A percentile compares a stretch with the other conserved stretches of the same genome.
phyloP scores from a whole-genome alignment of 2,329 filamentous ascomycete species.

The Trichoderma breve region DNA sequence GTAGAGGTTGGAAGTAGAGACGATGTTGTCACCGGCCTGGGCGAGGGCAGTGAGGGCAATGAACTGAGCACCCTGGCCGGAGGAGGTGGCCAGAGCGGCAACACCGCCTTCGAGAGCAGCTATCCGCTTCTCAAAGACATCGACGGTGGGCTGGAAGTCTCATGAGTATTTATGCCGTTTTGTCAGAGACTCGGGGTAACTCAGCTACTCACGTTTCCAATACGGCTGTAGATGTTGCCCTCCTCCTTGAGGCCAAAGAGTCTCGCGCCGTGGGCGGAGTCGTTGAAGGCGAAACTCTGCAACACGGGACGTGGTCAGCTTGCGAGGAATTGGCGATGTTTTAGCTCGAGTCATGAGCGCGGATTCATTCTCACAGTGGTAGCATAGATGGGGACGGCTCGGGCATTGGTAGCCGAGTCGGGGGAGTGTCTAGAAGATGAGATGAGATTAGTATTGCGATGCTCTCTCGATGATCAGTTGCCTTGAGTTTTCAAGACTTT shows the following conservation, averaged over 20 bases:
- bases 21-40: constrained; percentile 85
- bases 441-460: constrained; percentile 3
- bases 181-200: not conserved
- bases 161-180: not conserved
- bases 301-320: not conserved
- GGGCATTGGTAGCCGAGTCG: constrained; percentile 77
- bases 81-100: constrained; percentile 79
- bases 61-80: constrained; percentile 89
- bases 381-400: constrained; percentile 94
- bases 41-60: constrained; percentile 84
- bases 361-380: constrained; percentile 56
- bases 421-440: constrained; percentile 64
- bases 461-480: not conserved
- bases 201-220: constrained; percentile 72
- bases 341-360: not conserved
- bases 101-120: constrained; percentile 93
- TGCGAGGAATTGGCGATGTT: not conserved
- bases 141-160: constrained; percentile 70
- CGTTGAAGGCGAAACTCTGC: constrained; percentile 88
- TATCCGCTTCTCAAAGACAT: constrained; percentile 94
- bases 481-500: not conserved
- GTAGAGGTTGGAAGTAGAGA: constrained; percentile 87
- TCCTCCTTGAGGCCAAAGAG: constrained; percentile 96
- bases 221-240: constrained; percentile 96
- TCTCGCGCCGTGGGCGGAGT: constrained; percentile 90